A percentile compares a stretch with the other conserved stretches of the same genome.
Conservation (phyloP, 805 yeast genomes). For the Kodamaea fukazawae region DNA sequence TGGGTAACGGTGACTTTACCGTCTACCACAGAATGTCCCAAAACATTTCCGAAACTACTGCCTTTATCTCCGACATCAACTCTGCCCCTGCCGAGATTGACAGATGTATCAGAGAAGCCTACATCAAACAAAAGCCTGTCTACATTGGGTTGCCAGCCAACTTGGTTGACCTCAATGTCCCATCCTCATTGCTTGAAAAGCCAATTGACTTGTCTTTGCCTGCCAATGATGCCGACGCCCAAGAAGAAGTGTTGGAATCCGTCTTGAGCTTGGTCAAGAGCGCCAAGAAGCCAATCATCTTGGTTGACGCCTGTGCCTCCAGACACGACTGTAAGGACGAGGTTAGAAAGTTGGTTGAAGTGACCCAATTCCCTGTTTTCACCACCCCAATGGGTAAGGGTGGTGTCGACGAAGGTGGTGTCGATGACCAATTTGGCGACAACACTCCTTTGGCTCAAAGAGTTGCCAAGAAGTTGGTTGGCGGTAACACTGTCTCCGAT, state of each 20-base stretch:
- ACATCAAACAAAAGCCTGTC: conserved; percentile 32
- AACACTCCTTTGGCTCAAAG: conserved; percentile 15
- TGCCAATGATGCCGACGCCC: conserved; percentile 31
- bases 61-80: conserved; percentile 26
- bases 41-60: conserved; percentile 31
- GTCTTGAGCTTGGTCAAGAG: conserved; percentile 21
- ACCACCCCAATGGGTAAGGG: conserved; percentile 33
- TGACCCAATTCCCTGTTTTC: conserved; percentile 28
- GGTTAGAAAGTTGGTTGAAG: conserved; percentile 22
- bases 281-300: conserved; percentile 26
- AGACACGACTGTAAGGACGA: conserved; percentile 26
- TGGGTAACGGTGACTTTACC: conserved; percentile 44
- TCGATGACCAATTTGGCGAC: conserved; percentile 9
- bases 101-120: conserved; percentile 32
- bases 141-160: conserved; percentile 36
- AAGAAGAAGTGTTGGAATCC: conserved; percentile 28
- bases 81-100: conserved; percentile 33
- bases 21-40: conserved; percentile 36
- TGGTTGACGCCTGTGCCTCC: conserved; percentile 33
- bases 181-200: conserved; percentile 25
- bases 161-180: conserved; percentile 33
- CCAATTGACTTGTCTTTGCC: conserved; percentile 29
- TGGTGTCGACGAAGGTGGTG: conserved; percentile 21
- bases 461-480: conserved; percentile 9
- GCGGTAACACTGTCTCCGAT: conserved; percentile 6